phyloP scores from a whole-genome alignment of 108 stramenopile genomes.

The Fistulifera solaris region DNA sequence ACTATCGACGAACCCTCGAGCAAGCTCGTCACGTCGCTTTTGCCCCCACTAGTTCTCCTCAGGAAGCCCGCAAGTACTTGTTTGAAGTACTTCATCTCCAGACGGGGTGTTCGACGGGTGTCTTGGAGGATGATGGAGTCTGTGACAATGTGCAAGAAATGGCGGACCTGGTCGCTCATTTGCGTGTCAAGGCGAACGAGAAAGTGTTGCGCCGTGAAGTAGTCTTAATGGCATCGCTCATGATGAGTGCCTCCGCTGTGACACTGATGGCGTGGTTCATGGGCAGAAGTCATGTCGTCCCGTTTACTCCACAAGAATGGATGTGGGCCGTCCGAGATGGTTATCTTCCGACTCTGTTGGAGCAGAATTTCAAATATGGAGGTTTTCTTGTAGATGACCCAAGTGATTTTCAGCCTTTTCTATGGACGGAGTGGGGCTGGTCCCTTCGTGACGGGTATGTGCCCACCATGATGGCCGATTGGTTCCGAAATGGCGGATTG shows the following conservation, averaged over 20 bases:
- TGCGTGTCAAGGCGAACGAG: conserved; percentile 1
- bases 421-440: neutral
- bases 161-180: conserved; percentile 3
- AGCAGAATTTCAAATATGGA: conserved; percentile 3
- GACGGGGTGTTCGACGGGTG: conserved; percentile 22
- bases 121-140: conserved; percentile 7
- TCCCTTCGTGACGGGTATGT: neutral
- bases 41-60: conserved; percentile 26
- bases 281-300: neutral
- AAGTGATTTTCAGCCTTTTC: neutral
- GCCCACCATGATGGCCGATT: neutral
- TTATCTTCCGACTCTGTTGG: conserved; percentile 6
- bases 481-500: neutral
- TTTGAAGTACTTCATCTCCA: conserved; percentile 34
- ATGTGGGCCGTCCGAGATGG: conserved; percentile 10
- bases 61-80: conserved; percentile 25
- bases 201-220: too few relatives aligned
- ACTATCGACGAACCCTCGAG: too few relatives aligned
- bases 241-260: too few relatives aligned
- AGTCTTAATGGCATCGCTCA: too few relatives aligned
- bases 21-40: conserved; percentile 8
- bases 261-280: too few relatives aligned
- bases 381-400: neutral
- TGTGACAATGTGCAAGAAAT: conserved; percentile 21
- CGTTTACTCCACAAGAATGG: conserved; percentile 6